A percentile compares a stretch with the other conserved stretches of the same genome.
phyloP scores from a whole-genome alignment of 225 moss, liverwort and hornwort genomes.

The Polytrichum formosum region DNA sequence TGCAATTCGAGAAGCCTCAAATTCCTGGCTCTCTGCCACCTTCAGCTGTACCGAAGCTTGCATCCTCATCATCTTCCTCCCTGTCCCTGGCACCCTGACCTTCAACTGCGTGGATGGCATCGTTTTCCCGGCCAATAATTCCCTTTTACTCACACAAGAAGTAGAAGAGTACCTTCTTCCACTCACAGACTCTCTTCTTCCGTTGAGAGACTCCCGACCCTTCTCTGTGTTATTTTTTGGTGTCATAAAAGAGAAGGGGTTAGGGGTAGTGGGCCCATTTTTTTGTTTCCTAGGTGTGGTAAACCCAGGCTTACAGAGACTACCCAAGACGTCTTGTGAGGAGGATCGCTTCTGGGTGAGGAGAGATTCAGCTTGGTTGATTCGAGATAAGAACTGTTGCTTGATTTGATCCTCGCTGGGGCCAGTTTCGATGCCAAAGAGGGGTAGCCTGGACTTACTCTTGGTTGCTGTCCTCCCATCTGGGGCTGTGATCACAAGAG shows the following conservation, averaged over 20 bases:
- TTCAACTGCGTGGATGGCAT: constrained; percentile 23
- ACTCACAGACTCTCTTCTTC: constrained; percentile 26
- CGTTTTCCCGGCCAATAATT: not conserved
- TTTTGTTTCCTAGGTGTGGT: constrained; percentile 29
- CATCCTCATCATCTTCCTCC: constrained; percentile 53
- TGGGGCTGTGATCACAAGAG: constrained; percentile 53
- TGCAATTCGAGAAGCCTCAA: constrained; percentile 54
- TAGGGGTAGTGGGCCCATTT: constrained; percentile 20
- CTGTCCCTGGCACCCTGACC: constrained; percentile 48
- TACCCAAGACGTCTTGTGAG: constrained; percentile 25
- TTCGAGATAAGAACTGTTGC: constrained; percentile 42
- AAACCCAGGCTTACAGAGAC: constrained; percentile 31
- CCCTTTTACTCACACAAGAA: constrained; percentile 10
- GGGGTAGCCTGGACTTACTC: constrained; percentile 38
- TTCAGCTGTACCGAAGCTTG: constrained; percentile 56
- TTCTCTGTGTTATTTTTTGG: constrained; percentile 15
- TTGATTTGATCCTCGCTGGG: constrained; percentile 32
- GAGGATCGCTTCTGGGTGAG: constrained; percentile 32
- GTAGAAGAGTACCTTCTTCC: constrained; percentile 11
- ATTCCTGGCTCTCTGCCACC: constrained; percentile 64
- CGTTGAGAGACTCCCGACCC: constrained; percentile 15
- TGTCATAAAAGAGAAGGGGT: constrained; percentile 46
- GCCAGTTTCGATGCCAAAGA: constrained; percentile 18
- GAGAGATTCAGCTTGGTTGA: constrained; percentile 37
- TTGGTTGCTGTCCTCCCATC: constrained; percentile 63